Evolutionary conservation across 2,329 filamentous ascomycete genomes (phyloP).

Genomic region (Geoglossum cookeanum): DNA sequence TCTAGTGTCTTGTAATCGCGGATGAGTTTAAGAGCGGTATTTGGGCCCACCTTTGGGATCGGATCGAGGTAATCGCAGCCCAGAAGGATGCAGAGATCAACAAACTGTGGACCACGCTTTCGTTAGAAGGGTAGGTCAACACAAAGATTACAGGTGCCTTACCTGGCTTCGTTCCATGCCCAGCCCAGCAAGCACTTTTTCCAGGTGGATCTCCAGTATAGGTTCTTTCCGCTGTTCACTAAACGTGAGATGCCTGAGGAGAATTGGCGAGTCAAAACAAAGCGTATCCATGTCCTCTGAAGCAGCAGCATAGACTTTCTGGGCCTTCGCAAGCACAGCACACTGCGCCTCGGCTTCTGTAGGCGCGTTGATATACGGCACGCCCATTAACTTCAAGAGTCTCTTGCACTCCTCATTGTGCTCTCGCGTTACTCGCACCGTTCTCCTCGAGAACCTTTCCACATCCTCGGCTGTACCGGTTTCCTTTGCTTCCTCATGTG

Average conservation of each 20-base stretch:
- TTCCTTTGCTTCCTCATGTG: constrained; percentile 88
- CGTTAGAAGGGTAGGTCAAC: not conserved
- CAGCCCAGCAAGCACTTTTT: constrained; percentile 70
- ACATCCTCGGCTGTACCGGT: constrained; percentile 94
- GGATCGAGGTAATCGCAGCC: constrained; percentile 97
- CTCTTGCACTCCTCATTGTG: constrained; percentile 91
- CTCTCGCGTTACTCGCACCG: constrained; percentile 85
- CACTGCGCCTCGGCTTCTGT: constrained; percentile 97
- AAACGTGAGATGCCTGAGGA: constrained; percentile 85
- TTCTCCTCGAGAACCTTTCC: constrained; percentile 88
- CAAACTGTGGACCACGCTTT: constrained; percentile 41
- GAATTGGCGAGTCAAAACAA: constrained; percentile 81
- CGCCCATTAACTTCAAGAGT: constrained; percentile 83
- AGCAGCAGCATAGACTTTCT: constrained; percentile 91
- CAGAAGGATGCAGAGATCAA: constrained; percentile 92
- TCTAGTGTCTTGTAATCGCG: constrained; percentile 80
- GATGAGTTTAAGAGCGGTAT: constrained; percentile 82
- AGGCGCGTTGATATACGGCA: constrained; percentile 85
- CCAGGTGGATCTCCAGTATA: constrained; percentile 83
- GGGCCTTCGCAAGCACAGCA: constrained; percentile 68
- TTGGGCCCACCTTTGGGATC: constrained; percentile 82
- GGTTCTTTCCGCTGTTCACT: constrained; percentile 95
- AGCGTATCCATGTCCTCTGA: constrained; percentile 98
- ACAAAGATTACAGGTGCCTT: constrained; percentile 10
- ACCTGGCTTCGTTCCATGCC: constrained; percentile 77